Evolutionary conservation across 176 grass and related monocot species (phyloP).

Genomic region (Oryza meyeriana): DNA sequence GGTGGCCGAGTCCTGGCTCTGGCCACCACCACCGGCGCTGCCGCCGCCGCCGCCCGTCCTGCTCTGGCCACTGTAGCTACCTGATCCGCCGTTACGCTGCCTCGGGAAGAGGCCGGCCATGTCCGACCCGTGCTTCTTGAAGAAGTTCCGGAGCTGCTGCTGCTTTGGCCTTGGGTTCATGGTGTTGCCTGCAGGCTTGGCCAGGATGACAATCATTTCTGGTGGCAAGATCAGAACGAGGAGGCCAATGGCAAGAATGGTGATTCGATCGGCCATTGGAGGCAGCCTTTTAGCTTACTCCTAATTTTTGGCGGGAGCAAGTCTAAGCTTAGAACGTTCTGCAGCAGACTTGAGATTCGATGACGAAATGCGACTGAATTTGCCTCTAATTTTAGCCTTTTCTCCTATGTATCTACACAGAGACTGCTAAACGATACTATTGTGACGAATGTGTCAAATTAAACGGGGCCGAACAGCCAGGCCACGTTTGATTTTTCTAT

Average conservation of each 20-base stretch:
- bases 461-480: neutral
- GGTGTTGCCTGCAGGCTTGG: neutral
- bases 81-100: neutral
- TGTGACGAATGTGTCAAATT: neutral
- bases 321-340: too few relatives aligned
- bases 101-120: neutral
- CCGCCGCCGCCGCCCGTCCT: too few relatives aligned
- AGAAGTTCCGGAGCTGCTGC: conserved; percentile 3
- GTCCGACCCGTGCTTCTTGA: conserved; percentile 22
- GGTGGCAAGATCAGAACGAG: neutral
- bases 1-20: conserved; percentile 1
- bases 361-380: too few relatives aligned
- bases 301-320: too few relatives aligned
- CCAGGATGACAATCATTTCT: neutral
- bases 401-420: too few relatives aligned
- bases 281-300: too few relatives aligned
- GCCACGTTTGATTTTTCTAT: neutral
- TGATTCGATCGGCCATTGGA: neutral
- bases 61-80: neutral
- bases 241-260: neutral
- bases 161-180: conserved; percentile 13
- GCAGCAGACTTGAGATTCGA: too few relatives aligned
- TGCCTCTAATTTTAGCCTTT: too few relatives aligned
- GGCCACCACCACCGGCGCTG: too few relatives aligned
- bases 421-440: neutral